Conservation (phyloP, 805 yeast genomes). For the Nakazawaea pomicola region DNA sequence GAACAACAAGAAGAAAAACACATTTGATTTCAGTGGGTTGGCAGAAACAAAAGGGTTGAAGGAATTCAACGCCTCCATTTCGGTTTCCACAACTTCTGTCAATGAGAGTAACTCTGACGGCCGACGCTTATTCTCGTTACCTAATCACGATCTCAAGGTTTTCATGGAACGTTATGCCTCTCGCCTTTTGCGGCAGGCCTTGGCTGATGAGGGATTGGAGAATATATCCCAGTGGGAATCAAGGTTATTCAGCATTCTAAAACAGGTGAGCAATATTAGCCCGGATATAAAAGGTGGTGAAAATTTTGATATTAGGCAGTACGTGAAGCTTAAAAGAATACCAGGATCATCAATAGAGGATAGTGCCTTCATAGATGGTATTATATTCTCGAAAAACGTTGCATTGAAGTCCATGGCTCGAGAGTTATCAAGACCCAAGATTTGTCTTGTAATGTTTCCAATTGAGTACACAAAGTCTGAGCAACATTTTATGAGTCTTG, state of each 20-base stretch:
- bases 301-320: slow-evolving; percentile 80
- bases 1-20: slow-evolving; percentile 1
- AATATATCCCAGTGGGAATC: slow-evolving; percentile 54
- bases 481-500: slow-evolving; percentile 75
- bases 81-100: no score
- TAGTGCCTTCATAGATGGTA: slow-evolving; percentile 65
- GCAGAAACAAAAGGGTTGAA: no score
- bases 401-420: slow-evolving; percentile 79
- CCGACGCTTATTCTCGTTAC: slow-evolving; percentile 11
- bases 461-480: slow-evolving; percentile 76
- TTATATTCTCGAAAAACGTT: slow-evolving; percentile 77
- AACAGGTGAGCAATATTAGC: slow-evolving; percentile 53
- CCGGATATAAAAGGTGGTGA: slow-evolving; percentile 60
- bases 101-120: no score
- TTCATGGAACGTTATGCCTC: slow-evolving; percentile 38
- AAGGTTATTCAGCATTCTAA: slow-evolving; percentile 45
- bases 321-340: slow-evolving; percentile 79
- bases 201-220: slow-evolving; percentile 54
- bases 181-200: slow-evolving; percentile 51
- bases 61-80: no score
- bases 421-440: slow-evolving; percentile 58
- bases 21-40: slow-evolving; percentile 7
- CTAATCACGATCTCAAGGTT: slow-evolving; percentile 9
- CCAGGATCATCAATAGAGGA: slow-evolving; percentile 67
- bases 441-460: slow-evolving; percentile 83